phyloP scores from a whole-genome alignment of 1,139 yeast genomes.

The Taiozyma sp. region DNA sequence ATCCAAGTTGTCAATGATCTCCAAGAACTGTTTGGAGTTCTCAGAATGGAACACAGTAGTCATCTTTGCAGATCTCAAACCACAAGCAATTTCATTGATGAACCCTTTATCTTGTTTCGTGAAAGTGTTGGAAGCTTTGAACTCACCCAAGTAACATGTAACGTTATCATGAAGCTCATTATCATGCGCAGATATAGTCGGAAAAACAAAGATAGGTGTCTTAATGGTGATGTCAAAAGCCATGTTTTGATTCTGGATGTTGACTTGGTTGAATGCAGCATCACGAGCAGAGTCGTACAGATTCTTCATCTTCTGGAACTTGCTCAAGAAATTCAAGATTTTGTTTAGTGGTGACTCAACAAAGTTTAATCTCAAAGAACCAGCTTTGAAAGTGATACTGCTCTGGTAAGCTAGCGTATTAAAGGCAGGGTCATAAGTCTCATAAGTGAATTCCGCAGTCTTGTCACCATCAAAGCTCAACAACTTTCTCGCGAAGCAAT shows the following conservation, averaged over 20 bases:
- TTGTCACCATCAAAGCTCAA: slow-evolving; percentile 79
- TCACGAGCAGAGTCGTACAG: slow-evolving; percentile 84
- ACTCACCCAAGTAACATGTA: slow-evolving; percentile 77
- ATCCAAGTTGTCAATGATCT: slow-evolving; percentile 68
- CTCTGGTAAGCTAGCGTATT: slow-evolving; percentile 50
- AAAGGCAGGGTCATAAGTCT: slow-evolving; percentile 62
- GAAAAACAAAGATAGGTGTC: slow-evolving; percentile 83
- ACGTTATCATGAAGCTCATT: slow-evolving; percentile 49
- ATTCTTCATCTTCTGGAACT: slow-evolving; percentile 80
- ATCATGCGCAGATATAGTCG: slow-evolving; percentile 45
- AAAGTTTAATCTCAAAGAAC: slow-evolving; percentile 69
- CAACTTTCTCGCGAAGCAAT: slow-evolving; percentile 57
- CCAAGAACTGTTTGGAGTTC: slow-evolving; percentile 45
- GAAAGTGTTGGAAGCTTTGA: slow-evolving; percentile 65
- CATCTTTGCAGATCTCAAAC: slow-evolving; percentile 66
- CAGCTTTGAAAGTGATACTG: slow-evolving; percentile 60
- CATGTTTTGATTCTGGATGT: slow-evolving; percentile 56
- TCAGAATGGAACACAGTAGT: slow-evolving; percentile 49
- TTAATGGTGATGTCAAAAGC: slow-evolving; percentile 65
- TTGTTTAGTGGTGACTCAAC: slow-evolving; percentile 75
- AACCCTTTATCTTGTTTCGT: slow-evolving; percentile 25
- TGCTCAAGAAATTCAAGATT: slow-evolving; percentile 60
- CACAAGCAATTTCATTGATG: slow-evolving; percentile 54
- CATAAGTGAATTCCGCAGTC: slow-evolving; percentile 77
- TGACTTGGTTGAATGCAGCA: slow-evolving; percentile 61